phyloP scores from a whole-genome alignment of 225 moss, liverwort and hornwort genomes.

The Neckera pumila region DNA sequence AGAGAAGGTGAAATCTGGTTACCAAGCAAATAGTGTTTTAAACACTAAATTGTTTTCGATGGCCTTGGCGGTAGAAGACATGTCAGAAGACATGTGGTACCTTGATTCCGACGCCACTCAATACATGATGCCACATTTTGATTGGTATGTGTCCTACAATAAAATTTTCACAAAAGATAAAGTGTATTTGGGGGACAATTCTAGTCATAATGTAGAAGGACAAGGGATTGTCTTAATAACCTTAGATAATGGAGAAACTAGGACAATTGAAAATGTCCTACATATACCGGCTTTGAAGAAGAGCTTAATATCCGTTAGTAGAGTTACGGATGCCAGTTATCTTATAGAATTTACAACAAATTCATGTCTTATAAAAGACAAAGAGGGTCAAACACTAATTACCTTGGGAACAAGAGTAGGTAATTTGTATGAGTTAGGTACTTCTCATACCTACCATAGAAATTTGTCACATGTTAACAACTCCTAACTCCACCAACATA shows the following conservation, averaged over 20 bases:
- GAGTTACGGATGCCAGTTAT: too few relatives aligned
- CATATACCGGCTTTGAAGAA: too few relatives aligned
- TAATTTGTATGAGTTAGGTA: background rate
- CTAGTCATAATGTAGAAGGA: background rate
- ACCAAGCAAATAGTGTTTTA: background rate
- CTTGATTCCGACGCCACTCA: rapidly evolving
- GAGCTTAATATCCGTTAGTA: too few relatives aligned
- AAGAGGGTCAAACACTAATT: too few relatives aligned
- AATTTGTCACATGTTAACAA: too few relatives aligned
- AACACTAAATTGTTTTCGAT: background rate
- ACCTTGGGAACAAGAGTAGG: too few relatives aligned
- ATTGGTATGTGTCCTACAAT: background rate
- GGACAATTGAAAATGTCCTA: background rate
- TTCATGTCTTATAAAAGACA: background rate
- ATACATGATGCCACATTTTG: background rate
- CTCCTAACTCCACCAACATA: too few relatives aligned
- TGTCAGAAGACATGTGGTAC: background rate
- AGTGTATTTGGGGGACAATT: background rate
- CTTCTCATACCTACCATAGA: too few relatives aligned
- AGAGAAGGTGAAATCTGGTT: rapidly evolving
- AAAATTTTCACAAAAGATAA: background rate
- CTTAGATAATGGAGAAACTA: background rate
- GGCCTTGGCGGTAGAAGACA: background rate
- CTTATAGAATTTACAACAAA: too few relatives aligned
- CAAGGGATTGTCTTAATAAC: background rate